Base-by-base conservation (phyloP, 331 rosid genomes). In the Spiraea crenata region DNA sequence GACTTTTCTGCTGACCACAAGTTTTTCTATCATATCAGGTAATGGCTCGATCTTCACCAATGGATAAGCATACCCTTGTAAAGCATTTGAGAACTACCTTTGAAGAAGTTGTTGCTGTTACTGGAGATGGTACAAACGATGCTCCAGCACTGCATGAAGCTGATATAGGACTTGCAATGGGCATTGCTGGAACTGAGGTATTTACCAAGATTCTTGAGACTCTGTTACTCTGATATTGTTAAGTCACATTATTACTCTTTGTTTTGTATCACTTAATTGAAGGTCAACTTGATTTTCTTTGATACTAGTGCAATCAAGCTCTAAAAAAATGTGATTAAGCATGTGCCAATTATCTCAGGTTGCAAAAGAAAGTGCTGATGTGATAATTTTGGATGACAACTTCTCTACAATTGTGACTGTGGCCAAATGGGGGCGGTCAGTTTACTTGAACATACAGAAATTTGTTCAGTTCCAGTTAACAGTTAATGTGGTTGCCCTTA, bases 141-240 rank as follows among this genome's bases (percentile, higher is more conserved):
- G 97, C 99, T 56, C 99, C 99, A 3, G 99, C 99, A 10, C 97
- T 95, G 69, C 99, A 95, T 72, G 97, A 91, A 86, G 99, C 97
- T 68, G 99, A 95, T 77, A 91, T 95, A 79, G 99, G 99, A 67
- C 89, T 95, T 72, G 99, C 99, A 76, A 95, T 95, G 99, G 99
- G 96, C 78, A 95, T 95, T 69, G 84, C 99, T 73, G 99, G 99
- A 74, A 95, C 99, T 60, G 99, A 95, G 98, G 99, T 95, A 74
- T 67, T 54, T 47, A 69, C 52, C 37, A 31, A 9, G 13, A 38
- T 61, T 70, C 44, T 2, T 8, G 13, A 5, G 42, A 55, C 37
- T 55, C 57, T 65, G 15, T 47, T 51, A 73, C 37, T 20, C 38
- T 46, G 35, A 6, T 47, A 46, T 46, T 9, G 8, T 51, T 5